A percentile compares a stretch with the other conserved stretches of the same genome.
phyloP scores from a whole-genome alignment of 2,329 filamentous ascomycete species.

The Hypoxylon sp. region DNA sequence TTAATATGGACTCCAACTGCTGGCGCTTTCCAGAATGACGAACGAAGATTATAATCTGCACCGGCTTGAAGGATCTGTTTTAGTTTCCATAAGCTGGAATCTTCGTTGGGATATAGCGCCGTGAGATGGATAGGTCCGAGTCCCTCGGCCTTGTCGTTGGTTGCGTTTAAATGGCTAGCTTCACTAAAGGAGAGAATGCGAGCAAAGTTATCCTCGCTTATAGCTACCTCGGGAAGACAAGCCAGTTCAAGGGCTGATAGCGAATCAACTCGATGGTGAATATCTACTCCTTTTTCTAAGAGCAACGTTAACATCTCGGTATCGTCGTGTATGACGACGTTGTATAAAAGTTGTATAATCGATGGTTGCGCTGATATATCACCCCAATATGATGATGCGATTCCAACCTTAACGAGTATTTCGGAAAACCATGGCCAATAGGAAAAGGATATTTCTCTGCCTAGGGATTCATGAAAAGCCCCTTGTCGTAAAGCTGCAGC shows the following conservation, averaged over 20 bases:
- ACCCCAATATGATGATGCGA: neutral
- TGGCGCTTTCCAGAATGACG: neutral
- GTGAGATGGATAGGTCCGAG: neutral
- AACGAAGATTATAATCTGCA: neutral
- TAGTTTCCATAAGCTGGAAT: neutral
- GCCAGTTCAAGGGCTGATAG: neutral
- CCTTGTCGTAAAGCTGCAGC: neutral
- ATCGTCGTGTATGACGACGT: neutral
- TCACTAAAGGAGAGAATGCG: neutral
- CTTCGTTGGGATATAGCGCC: neutral
- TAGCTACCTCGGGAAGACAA: neutral
- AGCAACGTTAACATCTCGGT: neutral
- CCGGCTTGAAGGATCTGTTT: constrained; percentile 1
- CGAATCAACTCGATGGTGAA: neutral
- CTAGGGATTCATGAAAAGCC: neutral
- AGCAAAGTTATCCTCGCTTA: neutral
- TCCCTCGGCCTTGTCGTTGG: neutral
- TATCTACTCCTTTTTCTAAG: neutral
- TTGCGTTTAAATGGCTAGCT: neutral
- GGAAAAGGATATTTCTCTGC: neutral
- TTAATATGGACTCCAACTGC: neutral
- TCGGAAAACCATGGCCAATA: neutral
- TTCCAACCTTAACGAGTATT: neutral
- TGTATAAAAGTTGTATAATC: neutral
- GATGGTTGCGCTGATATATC: neutral